Conservation (phyloP, 2,329 filamentous ascomycete species). For the Fusarium heterosporum region DNA sequence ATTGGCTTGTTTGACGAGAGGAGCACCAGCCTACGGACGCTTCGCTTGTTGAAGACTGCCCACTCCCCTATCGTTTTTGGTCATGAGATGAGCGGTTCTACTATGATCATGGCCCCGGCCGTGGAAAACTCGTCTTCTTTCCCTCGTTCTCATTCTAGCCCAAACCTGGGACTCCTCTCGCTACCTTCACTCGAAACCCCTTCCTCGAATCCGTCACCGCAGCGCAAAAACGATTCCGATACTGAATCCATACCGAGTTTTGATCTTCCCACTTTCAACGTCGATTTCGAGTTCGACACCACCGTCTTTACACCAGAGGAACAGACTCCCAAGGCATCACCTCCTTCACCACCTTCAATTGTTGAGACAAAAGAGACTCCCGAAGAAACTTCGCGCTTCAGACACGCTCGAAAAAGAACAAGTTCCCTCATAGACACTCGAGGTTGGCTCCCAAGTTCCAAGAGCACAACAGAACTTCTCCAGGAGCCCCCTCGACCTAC, state of each 20-base stretch:
- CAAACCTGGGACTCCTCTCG: constrained; percentile 46
- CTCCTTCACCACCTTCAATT: constrained; percentile 31
- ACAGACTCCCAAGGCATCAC: constrained; percentile 27
- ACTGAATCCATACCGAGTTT: constrained; percentile 50
- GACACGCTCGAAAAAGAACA: constrained; percentile 53
- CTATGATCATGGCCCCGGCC: constrained; percentile 56
- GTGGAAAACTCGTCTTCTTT: constrained; percentile 50
- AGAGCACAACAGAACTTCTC: constrained; percentile 50
- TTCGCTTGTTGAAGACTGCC: constrained; percentile 37
- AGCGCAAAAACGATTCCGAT: constrained; percentile 35
- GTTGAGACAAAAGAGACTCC: constrained; percentile 41
- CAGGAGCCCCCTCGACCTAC: constrained; percentile 45
- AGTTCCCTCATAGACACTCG: constrained; percentile 62
- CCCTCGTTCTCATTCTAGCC: constrained; percentile 52
- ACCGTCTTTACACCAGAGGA: constrained; percentile 55
- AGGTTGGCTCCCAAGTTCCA: constrained; percentile 65
- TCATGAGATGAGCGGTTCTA: constrained; percentile 54
- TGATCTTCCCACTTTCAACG: constrained; percentile 66
- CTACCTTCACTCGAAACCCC: constrained; percentile 46
- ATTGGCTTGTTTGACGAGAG: constrained; percentile 40
- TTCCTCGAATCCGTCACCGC: constrained; percentile 36
- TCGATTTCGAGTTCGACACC: constrained; percentile 62
- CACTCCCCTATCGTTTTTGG: constrained; percentile 34
- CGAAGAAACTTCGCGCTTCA: constrained; percentile 32
- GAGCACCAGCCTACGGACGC: constrained; percentile 34